Conservation (phyloP, 2,329 filamentous ascomycete species). For the Colletotrichum lini region DNA sequence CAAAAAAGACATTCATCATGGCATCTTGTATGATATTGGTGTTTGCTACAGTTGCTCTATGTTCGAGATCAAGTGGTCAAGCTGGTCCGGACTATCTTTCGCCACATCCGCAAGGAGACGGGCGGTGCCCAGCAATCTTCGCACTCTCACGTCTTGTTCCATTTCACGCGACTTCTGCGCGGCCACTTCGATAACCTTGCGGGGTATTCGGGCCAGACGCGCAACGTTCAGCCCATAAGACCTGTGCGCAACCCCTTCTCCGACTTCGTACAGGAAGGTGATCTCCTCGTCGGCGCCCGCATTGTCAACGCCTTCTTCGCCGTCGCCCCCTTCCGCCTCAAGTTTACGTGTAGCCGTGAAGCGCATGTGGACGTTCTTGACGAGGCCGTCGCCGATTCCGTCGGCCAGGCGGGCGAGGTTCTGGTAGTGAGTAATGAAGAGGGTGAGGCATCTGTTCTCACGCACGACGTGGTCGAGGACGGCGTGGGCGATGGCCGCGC, state of each 20-base stretch:
- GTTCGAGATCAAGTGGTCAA: slow-evolving; percentile 68
- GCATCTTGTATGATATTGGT: not conserved
- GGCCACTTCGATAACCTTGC: slow-evolving; percentile 82
- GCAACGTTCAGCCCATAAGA: slow-evolving; percentile 97
- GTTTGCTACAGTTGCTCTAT: slow-evolving; percentile 71
- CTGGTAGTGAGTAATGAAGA: slow-evolving; percentile 99
- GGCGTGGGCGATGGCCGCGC: slow-evolving; percentile 93
- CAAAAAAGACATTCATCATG: slow-evolving; percentile 22
- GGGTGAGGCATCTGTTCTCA: slow-evolving; percentile 81
- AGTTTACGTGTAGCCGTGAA: slow-evolving; percentile 69
- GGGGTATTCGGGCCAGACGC: slow-evolving; percentile 84
- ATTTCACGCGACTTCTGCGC: slow-evolving; percentile 84
- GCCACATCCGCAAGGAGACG: slow-evolving; percentile 61
- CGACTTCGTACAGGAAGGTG: slow-evolving; percentile 95
- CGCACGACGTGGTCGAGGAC: slow-evolving; percentile 89
- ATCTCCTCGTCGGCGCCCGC: slow-evolving; percentile 78
- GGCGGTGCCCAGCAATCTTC: slow-evolving; percentile 69
- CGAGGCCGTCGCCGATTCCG: slow-evolving; percentile 71
- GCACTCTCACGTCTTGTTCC: slow-evolving; percentile 79
- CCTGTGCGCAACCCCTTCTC: slow-evolving; percentile 90
- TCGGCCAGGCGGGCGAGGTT: slow-evolving; percentile 80
- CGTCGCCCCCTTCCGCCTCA: slow-evolving; percentile 11
- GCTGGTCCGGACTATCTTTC: slow-evolving; percentile 54
- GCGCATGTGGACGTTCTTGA: slow-evolving; percentile 94
- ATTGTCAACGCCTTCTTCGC: slow-evolving; percentile 44